Evolutionary conservation across 192 early-diverging fungal species (phyloP).

Genomic region (Podila epigama): DNA sequence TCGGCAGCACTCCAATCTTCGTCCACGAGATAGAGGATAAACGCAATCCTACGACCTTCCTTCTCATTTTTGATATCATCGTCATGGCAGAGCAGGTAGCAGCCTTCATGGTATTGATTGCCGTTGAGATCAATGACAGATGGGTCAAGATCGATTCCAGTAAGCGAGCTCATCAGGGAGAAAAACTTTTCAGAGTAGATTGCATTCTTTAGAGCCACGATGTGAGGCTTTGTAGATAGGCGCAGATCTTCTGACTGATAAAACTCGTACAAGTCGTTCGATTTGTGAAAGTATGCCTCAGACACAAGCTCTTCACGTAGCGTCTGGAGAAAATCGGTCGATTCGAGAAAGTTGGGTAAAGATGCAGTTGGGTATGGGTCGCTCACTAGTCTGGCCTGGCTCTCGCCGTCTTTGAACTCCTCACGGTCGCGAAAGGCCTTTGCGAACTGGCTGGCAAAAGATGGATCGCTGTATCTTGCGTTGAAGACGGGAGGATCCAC

Average conservation of each 20-base stretch:
- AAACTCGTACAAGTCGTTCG: slow-evolving; percentile 78
- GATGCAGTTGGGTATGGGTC: slow-evolving; percentile 42
- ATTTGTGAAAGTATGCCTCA: slow-evolving; percentile 55
- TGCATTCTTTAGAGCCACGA: slow-evolving; percentile 61
- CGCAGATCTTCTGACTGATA: slow-evolving; percentile 71
- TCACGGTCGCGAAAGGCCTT: slow-evolving; percentile 41
- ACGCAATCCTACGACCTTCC: slow-evolving; percentile 67
- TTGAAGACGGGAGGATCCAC: slow-evolving; percentile 45
- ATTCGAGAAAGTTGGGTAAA: slow-evolving; percentile 50
- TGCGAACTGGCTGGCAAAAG: slow-evolving; percentile 34
- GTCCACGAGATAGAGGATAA: slow-evolving; percentile 76
- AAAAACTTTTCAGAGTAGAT: slow-evolving; percentile 70
- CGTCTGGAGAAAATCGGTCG: slow-evolving; percentile 30
- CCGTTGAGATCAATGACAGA: slow-evolving; percentile 71
- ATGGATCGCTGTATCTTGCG: slow-evolving; percentile 35
- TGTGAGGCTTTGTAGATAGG: slow-evolving; percentile 39
- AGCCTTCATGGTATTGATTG: slow-evolving; percentile 67
- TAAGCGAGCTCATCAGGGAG: slow-evolving; percentile 63
- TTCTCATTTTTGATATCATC: slow-evolving; percentile 74
- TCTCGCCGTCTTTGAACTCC: slow-evolving; percentile 25
- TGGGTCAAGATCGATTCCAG: slow-evolving; percentile 66
- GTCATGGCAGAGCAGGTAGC: slow-evolving; percentile 76
- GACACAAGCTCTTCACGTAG: slow-evolving; percentile 47
- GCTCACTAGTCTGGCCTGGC: slow-evolving; percentile 20
- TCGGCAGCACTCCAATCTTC: slow-evolving; percentile 68